Percentiles rank a stretch among this genome's conserved stretches.
Evolutionary conservation across 2,329 filamentous ascomycete genomes (phyloP).

Genomic region (Lasiodiplodia hormozganensis): DNA sequence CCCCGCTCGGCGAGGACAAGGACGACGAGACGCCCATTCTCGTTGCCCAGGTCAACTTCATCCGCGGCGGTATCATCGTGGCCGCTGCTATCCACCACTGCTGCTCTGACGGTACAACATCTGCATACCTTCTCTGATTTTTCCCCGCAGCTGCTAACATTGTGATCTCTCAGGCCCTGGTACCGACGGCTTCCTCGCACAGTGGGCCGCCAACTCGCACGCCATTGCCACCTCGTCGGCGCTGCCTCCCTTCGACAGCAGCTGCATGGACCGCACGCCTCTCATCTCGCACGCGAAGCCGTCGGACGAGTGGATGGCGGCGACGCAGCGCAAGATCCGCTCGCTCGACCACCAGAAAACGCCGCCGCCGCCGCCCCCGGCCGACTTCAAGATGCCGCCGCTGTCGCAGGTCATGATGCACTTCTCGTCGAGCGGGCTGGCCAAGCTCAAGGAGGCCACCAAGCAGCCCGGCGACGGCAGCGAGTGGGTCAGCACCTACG

Average conservation of each 20-base stretch:
- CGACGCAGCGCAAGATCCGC: constrained; percentile 12
- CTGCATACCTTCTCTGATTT: neutral
- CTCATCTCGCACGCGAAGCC: constrained; percentile 13
- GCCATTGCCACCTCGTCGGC: constrained; percentile 32
- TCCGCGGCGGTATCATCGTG: constrained; percentile 39
- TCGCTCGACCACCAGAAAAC: constrained; percentile 31
- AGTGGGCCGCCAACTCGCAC: constrained; percentile 38
- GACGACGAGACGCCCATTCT: constrained; percentile 29
- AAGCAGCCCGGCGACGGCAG: constrained; percentile 7
- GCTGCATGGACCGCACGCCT: constrained; percentile 27
- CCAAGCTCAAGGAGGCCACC: constrained; percentile 33
- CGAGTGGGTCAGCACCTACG: constrained; percentile 38
- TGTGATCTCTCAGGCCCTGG: constrained; percentile 30
- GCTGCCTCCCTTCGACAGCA: constrained; percentile 28
- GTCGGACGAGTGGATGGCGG: constrained; percentile 9
- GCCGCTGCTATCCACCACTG: constrained; percentile 38
- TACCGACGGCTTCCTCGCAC: constrained; percentile 38
- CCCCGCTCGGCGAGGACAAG: constrained; percentile 28
- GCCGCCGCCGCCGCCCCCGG: constrained; percentile 33
- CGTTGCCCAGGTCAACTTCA: constrained; percentile 39
- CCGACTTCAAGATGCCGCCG: constrained; percentile 37
- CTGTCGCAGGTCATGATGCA: constrained; percentile 36
- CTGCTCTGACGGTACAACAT: constrained; percentile 32
- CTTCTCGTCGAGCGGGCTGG: constrained; percentile 33
- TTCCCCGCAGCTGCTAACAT: no score